phyloP scores from a whole-genome alignment of 352 stramenopile genomes.

The Saprolegnia diclina region DNA sequence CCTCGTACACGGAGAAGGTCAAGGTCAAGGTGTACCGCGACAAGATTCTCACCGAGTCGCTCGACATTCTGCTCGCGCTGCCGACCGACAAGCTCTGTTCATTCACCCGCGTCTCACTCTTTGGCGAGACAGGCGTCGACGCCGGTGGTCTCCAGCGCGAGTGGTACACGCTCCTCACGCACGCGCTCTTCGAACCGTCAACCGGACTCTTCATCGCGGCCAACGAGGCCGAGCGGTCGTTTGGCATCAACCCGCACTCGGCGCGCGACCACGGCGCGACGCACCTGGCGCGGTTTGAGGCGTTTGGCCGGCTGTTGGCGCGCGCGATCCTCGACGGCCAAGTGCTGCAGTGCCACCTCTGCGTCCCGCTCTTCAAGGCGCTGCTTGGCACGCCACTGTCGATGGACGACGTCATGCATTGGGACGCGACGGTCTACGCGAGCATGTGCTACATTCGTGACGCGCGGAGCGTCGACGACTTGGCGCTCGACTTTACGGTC shows the following conservation, averaged over 20 bases:
- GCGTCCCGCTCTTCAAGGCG: slow-evolving; percentile 95
- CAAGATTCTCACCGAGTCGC: slow-evolving; percentile 55
- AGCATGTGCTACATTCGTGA: slow-evolving; percentile 61
- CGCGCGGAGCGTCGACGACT: slow-evolving; percentile 45
- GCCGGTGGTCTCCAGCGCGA: slow-evolving; percentile 80
- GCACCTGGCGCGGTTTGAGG: slow-evolving; percentile 59
- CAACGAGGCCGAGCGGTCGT: slow-evolving; percentile 46
- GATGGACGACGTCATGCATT: slow-evolving; percentile 90
- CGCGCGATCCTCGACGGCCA: slow-evolving; percentile 84
- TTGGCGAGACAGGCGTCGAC: slow-evolving; percentile 74
- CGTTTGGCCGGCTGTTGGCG: slow-evolving; percentile 46
- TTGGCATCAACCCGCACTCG: slow-evolving; percentile 64
- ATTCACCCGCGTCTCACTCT: slow-evolving; percentile 70
- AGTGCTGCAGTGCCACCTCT: slow-evolving; percentile 92
- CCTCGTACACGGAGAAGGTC: background rate
- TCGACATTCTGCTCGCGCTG: slow-evolving; percentile 52
- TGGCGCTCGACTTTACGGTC: slow-evolving; percentile 62
- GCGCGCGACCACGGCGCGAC: slow-evolving; percentile 47
- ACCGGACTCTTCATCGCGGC: slow-evolving; percentile 53
- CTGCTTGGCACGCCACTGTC: slow-evolving; percentile 92
- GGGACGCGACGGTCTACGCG: slow-evolving; percentile 53
- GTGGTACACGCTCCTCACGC: slow-evolving; percentile 82
- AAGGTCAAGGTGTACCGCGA: slow-evolving; percentile 41
- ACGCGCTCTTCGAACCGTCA: slow-evolving; percentile 42
- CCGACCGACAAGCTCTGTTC: slow-evolving; percentile 46